Percentiles rank a stretch among this genome's conserved stretches.
These are phyloP conservation scores for Pilasporangium apinafurcum DNA, from an alignment of 352 stramenopile genomes.

Conservation along the genomic window DNA sequence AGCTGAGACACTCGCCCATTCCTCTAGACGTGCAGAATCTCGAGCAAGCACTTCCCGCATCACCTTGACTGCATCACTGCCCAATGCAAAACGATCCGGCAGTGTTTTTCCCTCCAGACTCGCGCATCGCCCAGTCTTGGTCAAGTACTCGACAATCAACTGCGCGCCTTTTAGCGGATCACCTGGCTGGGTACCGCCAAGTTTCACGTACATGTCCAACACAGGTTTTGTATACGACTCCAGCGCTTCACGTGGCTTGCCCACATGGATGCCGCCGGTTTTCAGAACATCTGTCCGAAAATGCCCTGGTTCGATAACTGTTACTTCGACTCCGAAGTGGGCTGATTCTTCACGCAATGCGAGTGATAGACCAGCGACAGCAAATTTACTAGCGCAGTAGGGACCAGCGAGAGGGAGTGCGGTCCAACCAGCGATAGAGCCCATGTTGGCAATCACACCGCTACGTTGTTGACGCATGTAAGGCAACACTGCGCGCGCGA, in stretches of 20 bases:
- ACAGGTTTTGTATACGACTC: constrained; percentile 18
- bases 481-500: constrained; percentile 25
- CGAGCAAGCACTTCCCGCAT: constrained; percentile 7
- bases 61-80: constrained; percentile 15
- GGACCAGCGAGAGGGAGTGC: constrained; percentile 18
- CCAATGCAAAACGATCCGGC: constrained; percentile 15
- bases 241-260: constrained; percentile 10
- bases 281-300: constrained; percentile 31
- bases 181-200: constrained; percentile 24
- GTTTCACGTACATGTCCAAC: constrained; percentile 2
- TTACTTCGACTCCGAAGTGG: constrained; percentile 28
- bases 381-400: constrained; percentile 37
- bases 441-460: constrained; percentile 34
- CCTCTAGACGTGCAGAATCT: constrained; percentile 5
- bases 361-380: constrained; percentile 24
- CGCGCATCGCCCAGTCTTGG: constrained; percentile 26
- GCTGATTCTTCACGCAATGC: constrained; percentile 22
- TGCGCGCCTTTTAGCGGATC: constrained; percentile 19
- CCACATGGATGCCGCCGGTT: constrained; percentile 13
- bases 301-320: constrained; percentile 23
- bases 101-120: constrained; percentile 12
- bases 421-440: constrained; percentile 24
- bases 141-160: constrained; percentile 26
- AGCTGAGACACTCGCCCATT: constrained; percentile 5
- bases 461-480: constrained; percentile 25